Evolutionary conservation across 2,329 filamentous ascomycete species (phyloP), one percentile per base, ranked within the genome.

Genomic region (Raffaelea deltoideospora): DNA sequence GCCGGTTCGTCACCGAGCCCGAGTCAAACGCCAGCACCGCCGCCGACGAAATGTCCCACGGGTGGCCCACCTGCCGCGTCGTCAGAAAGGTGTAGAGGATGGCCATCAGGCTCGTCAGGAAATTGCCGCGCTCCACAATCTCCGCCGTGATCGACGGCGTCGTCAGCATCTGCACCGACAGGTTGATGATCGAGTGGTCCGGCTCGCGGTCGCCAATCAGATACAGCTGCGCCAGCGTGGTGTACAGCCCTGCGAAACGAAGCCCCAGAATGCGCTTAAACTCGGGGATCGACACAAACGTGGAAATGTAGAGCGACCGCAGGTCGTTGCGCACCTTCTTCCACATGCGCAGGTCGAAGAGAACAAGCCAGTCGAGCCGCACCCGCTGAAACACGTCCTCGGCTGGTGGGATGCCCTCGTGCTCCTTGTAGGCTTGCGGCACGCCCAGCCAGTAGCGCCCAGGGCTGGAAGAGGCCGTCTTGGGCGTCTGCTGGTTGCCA

Each of bases 31-130:
- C 85, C 33, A 98, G 65, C 2, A 86, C 86, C 3, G 86, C 88
- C 47, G 77, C 79, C 0, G 84, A 79, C 39, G 85, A 79, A 30
- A 96, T 80, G 45, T 94, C 81, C 61, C 83, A 81, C 0, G 90
- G 88, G 53, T 94, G 87, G 1, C 87, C 87, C 28, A 98, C 90
- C 64, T 98, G 90, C 35, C 92, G 72, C 5, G 86, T 94, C 0
- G 90, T 98, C 28, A 98, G 61, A 60, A 98, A 98, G 0, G 92
- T 96, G 56, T 96, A 98, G 1, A 98, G 65, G 43, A 98, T 98
- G 13, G 90, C 86, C 70, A 96, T 81, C 28, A 98, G 67, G 47
- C 85, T 94, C 9, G 86, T 95, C 45, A 98, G 65, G 52, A 98
- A 98, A 55, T 98, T 98, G 21, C 87, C 88, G 32, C 86, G 74